Base-by-base conservation (phyloP, 306 rosid genomes). In the Castanopsis chinensis region DNA sequence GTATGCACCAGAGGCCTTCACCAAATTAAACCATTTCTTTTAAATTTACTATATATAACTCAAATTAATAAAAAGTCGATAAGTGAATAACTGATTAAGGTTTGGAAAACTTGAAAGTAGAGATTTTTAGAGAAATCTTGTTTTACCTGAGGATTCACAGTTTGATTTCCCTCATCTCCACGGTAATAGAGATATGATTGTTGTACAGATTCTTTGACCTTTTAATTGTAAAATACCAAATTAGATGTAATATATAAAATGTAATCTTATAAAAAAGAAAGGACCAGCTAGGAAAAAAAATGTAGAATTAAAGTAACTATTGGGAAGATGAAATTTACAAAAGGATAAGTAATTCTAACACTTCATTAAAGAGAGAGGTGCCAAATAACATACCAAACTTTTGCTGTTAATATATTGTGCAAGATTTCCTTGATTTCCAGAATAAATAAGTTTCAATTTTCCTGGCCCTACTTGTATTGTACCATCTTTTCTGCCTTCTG, bases 1-100 rank as follows among this genome's bases (percentile, higher is more conserved):
- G 33, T 88, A 88, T 21, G 91, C 91, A 12, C 91, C 91, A 17
- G 83, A 60, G 35, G 83, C 86, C 91, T 88, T 59, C 32, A 8
- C 18, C 65, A 59, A 59, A 59, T 59, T 59, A 59, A 59, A 23
- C 0, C 4, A 0, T 59, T 59, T 19, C 32, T 0, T 9, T 59
- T 10, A 20, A 25, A 59, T 20, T 20, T 21, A 10, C 53, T 12
- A 49, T 49, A 68, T 75, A 72, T 37, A 69, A 18, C 49, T 64
- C 1, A 49, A 12, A 49, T 49, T 12, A 49, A 49, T 49, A 12
- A 49, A 10, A 49, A 49, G 53, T 49, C 1, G 4, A 12, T 49
- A 49, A 49, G 4, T 3, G 17, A 49, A 10, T 49, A 49, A 12
- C 53, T 49, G 17, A 49, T 49, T 12, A 3, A 3, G 15, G 17